A percentile compares a stretch with the other conserved stretches of the same genome.
Conservation (phyloP, 2,329 filamentous ascomycete genomes). For the Corniculantispora saksenae region DNA sequence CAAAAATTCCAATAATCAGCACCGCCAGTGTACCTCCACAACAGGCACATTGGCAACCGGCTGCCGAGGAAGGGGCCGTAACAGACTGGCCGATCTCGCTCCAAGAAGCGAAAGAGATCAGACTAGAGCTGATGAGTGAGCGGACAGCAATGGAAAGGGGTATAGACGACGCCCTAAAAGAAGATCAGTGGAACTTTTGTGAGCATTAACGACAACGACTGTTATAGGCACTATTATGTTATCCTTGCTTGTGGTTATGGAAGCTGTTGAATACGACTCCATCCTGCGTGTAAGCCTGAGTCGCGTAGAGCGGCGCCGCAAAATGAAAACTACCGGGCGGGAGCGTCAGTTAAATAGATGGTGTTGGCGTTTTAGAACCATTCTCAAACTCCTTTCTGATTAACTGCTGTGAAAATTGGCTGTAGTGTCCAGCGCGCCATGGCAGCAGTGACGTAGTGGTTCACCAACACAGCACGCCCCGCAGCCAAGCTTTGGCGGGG, state of each 20-base stretch:
- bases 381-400: neutral
- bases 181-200: neutral
- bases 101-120: neutral
- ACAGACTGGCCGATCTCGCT: neutral
- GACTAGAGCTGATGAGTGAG: neutral
- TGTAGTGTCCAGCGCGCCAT: neutral
- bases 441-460: constrained; percentile 11
- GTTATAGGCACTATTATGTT: neutral
- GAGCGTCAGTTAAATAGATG: no score
- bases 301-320: no score
- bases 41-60: constrained; percentile 38
- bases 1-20: constrained; percentile 44
- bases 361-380: no score
- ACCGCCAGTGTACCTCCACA: constrained; percentile 47
- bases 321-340: no score
- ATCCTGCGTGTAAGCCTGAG: no score
- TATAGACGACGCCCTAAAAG: neutral
- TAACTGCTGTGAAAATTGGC: no score
- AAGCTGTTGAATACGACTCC: no score
- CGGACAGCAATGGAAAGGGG: neutral
- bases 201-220: neutral
- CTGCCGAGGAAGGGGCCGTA: no score
- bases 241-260: no score
- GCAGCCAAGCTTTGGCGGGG: constrained; percentile 15
- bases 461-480: neutral